Conservation (phyloP, 2,329 filamentous ascomycete genomes). For the Chaetomiaceae sp. region DNA sequence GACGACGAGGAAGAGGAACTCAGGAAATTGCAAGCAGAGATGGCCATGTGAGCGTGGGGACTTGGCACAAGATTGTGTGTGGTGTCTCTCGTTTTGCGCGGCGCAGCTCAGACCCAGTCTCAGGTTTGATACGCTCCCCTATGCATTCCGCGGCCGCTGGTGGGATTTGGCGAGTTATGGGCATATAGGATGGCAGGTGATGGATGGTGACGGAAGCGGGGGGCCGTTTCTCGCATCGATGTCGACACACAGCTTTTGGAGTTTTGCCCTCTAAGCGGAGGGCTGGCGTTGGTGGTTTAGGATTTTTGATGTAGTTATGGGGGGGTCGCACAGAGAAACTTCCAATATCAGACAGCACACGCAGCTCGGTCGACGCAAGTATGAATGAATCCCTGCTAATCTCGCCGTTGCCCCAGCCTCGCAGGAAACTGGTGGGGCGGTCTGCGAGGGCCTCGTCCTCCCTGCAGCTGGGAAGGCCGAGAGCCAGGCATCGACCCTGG, state of each 20-base stretch:
- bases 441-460: neutral
- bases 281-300: slow-evolving; percentile 20
- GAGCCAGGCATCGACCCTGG: neutral
- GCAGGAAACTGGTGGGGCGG: neutral
- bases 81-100: slow-evolving; percentile 1
- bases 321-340: slow-evolving; percentile 1
- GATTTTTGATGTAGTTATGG: slow-evolving; percentile 17
- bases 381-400: neutral
- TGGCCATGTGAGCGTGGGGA: slow-evolving; percentile 70
- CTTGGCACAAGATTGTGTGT: slow-evolving; percentile 1
- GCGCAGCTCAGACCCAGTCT: neutral
- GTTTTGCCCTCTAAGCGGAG: slow-evolving; percentile 7
- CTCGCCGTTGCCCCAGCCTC: slow-evolving; percentile 1
- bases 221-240: neutral
- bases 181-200: neutral
- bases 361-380: neutral
- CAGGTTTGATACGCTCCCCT: neutral
- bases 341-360: neutral
- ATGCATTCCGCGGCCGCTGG: neutral
- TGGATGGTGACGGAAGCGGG: neutral
- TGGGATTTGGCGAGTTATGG: neutral
- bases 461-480: neutral
- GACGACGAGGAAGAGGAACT: slow-evolving; percentile 96
- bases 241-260: neutral
- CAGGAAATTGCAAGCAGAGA: slow-evolving; percentile 88